Evolutionary conservation across 305 asterid genomes (phyloP).

Genomic region (Vinca major): DNA sequence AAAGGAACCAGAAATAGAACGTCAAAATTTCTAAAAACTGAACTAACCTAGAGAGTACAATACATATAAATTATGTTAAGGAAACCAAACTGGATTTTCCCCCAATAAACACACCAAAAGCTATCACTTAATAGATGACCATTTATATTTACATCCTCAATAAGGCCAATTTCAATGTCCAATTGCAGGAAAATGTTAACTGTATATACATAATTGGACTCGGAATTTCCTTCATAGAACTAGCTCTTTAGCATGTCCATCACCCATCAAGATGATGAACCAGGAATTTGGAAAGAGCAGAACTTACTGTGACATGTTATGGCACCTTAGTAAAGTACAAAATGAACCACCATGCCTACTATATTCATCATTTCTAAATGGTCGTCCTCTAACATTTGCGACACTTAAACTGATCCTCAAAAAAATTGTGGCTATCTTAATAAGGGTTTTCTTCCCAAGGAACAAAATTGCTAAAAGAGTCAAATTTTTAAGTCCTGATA

Average conservation of each 20-base stretch:
- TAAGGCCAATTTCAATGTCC: not conserved
- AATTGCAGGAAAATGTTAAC: not conserved
- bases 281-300: too few species aligned
- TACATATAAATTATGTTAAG: not conserved
- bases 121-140: not conserved
- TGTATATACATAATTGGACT: not conserved
- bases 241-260: not conserved
- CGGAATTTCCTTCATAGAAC: not conserved
- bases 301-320: too few species aligned
- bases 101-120: not conserved
- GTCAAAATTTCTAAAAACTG: not conserved
- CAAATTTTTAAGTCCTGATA: not conserved
- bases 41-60: not conserved
- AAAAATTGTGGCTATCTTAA: not conserved
- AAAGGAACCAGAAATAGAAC: not conserved
- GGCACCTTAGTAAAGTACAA: too few species aligned
- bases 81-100: not conserved
- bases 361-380: not conserved
- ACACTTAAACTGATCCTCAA: not conserved
- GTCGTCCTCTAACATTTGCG: not conserved
- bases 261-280: not conserved
- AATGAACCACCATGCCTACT: too few species aligned
- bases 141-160: not conserved
- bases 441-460: not conserved
- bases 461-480: not conserved